Evolutionary conservation across 768 basidiomycete species (phyloP), one percentile per base, ranked within the genome.

Genomic region (Dioszegia crocea): DNA sequence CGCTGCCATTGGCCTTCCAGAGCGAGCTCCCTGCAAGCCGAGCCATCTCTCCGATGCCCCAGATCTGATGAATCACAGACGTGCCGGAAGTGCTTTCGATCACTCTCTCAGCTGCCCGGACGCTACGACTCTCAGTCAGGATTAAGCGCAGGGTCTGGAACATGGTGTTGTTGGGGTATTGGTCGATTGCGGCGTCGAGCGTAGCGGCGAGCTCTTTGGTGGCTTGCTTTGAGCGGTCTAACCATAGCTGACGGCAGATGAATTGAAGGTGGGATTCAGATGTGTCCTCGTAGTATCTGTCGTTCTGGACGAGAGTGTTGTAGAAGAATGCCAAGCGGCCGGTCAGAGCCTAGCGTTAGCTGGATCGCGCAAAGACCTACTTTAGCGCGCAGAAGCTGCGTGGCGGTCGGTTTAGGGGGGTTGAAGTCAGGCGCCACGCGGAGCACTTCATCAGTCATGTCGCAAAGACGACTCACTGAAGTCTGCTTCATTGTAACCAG

Each of bases 111-210:
- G 51, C 51, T 19, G 49, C 49, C 17, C 23, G 49, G 4, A 10
- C 31, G 38, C 38, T 53, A 4, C 21, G 47, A 24, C 29, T 12
- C 78, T 77, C 39, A 75, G 76, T 40, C 57, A 62, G 3, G 6
- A 12, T 38, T 8, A 77, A 68, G 58, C 74, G 77, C n/a, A 79
- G 60, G 6, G 63, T 59, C 5, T 77, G 68, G 63, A 80, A 77
- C 8, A 70, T 50, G 8, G 77, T 77, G 61, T 80, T 80, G 65
- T 73, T 72, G 19, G 78, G 77, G 58, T 74, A 80, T 10, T 52
- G 45, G 1, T 45, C 43, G 26, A 79, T 64, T 3, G 75, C 77
- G 3, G 51, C 40, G 57, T 47, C 31, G 8, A 33, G 27, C 14
- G 26, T 48, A 24, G 19, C 27, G 24, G 26, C 14, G 14, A 29